Conservation (phyloP, 768 basidiomycete species). For the Tricholoma saponaceum region DNA sequence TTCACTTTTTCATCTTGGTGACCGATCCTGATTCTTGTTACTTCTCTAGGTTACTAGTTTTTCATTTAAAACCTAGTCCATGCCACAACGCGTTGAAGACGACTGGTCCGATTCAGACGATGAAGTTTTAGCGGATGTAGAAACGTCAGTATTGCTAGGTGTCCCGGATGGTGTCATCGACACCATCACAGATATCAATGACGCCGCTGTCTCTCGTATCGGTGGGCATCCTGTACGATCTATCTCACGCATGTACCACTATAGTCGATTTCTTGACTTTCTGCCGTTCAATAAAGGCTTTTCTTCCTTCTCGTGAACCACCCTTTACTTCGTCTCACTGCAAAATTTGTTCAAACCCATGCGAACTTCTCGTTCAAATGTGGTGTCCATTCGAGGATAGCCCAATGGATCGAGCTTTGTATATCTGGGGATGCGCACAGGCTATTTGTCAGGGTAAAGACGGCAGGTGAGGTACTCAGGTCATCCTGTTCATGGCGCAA, state of each 20-base stretch:
- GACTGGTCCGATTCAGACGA: conserved; percentile 86
- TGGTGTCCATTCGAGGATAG: conserved; percentile 90
- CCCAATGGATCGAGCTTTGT: conserved; percentile 79
- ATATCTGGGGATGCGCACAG: conserved; percentile 79
- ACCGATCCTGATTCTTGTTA: conserved; percentile 14
- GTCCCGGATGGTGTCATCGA: conserved; percentile 74
- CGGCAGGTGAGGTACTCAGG: conserved; percentile 58
- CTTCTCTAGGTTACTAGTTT: conserved; percentile 9
- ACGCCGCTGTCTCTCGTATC: conserved; percentile 85
- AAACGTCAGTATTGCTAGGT: conserved; percentile 75
- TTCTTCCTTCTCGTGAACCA: conserved; percentile 63
- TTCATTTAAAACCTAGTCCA: conserved; percentile 18
- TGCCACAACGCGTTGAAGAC: conserved; percentile 44
- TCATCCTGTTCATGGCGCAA: conserved; percentile 10
- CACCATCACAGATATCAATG: conserved; percentile 52
- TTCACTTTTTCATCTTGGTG: conserved; percentile 7
- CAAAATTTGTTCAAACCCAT: conserved; percentile 64
- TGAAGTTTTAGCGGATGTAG: conserved; percentile 47
- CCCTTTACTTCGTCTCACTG: conserved; percentile 62
- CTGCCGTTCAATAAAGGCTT: conserved; percentile 53
- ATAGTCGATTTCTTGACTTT: conserved; percentile 44
- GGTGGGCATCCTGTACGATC: conserved; percentile 86
- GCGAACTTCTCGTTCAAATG: conserved; percentile 82
- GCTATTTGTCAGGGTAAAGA: conserved; percentile 67
- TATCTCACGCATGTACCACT: conserved; percentile 44